phyloP scores from a whole-genome alignment of 2,329 filamentous ascomycete genomes.

The Stachybotrys elegans region DNA sequence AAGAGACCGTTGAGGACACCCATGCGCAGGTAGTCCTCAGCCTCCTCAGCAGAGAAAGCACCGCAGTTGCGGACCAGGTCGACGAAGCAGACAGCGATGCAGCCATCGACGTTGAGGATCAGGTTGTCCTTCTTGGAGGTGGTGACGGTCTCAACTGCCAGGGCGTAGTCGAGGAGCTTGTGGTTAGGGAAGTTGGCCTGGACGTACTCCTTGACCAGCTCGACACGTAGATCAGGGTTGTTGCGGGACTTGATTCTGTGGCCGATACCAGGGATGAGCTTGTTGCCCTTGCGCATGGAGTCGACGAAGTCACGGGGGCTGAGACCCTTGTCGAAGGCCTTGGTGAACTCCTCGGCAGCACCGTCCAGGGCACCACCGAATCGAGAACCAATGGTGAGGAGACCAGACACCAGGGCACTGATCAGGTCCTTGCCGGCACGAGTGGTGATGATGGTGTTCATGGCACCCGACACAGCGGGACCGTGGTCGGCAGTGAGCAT shows the following conservation, averaged over 20 bases:
- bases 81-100: conserved; percentile 97
- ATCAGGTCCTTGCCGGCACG: conserved; percentile 99
- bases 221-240: conserved; percentile 99
- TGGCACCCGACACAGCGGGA: conserved; percentile 96
- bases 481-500: conserved; percentile 99
- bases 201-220: conserved; percentile 99
- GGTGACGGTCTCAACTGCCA: conserved; percentile 95
- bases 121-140: conserved; percentile 99
- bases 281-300: conserved; percentile 99
- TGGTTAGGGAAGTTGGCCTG: conserved; percentile 94
- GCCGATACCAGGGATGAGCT: conserved; percentile 98
- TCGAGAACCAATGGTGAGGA: conserved; percentile 94
- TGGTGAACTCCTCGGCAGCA: conserved; percentile 96
- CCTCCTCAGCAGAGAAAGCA: conserved; percentile 92
- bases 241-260: conserved; percentile 99
- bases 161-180: conserved; percentile 98
- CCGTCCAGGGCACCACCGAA: conserved; percentile 98
- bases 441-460: conserved; percentile 99
- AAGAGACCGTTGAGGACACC: conserved; percentile 99
- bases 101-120: conserved; percentile 98
- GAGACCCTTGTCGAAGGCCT: conserved; percentile 95
- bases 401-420: conserved; percentile 89
- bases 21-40: conserved; percentile 98
- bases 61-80: conserved; percentile 97
- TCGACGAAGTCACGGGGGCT: conserved; percentile 99